phyloP scores from a whole-genome alignment of 306 rosid genomes.

The Comarum palustre region DNA sequence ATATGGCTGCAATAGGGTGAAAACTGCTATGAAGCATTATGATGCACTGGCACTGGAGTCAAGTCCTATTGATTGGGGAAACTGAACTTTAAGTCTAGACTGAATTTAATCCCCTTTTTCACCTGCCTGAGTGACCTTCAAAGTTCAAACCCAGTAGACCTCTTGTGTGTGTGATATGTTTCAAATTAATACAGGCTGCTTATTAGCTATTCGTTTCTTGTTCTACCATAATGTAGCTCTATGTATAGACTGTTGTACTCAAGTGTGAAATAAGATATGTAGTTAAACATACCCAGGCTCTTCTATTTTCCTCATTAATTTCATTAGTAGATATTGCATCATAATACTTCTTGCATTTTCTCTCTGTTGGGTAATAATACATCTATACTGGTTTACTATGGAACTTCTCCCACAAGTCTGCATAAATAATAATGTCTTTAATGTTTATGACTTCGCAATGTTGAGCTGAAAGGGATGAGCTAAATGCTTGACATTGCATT shows the following conservation, averaged over 20 bases:
- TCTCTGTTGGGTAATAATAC: not conserved
- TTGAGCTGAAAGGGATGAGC: not conserved
- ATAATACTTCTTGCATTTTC: slow-evolving; percentile 6
- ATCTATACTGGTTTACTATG: not conserved
- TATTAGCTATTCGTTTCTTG: slow-evolving; percentile 26
- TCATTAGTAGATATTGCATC: slow-evolving; percentile 30
- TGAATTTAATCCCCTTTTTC: slow-evolving; percentile 22
- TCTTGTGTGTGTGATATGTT: slow-evolving; percentile 38
- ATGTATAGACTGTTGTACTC: slow-evolving; percentile 60
- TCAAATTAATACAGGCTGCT: slow-evolving; percentile 40
- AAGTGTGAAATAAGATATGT: slow-evolving; percentile 41
- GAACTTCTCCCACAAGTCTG: not conserved
- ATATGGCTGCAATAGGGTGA: slow-evolving; percentile 21
- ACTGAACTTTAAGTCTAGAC: slow-evolving; percentile 35
- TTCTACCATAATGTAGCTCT: slow-evolving; percentile 43
- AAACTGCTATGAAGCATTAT: slow-evolving; percentile 36
- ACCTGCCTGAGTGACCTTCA: slow-evolving; percentile 29
- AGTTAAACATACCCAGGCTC: slow-evolving; percentile 49
- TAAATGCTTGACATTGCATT: not conserved
- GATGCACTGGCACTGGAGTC: slow-evolving; percentile 22
- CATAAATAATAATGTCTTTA: not conserved
- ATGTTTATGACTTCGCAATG: not conserved
- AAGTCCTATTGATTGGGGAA: slow-evolving; percentile 31
- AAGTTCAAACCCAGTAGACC: slow-evolving; percentile 37
- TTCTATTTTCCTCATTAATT: slow-evolving; percentile 35